Percentiles rank a stretch among this genome's conserved stretches.
Conservation (phyloP, 2,329 filamentous ascomycete species). For the Botrytis paeoniae region DNA sequence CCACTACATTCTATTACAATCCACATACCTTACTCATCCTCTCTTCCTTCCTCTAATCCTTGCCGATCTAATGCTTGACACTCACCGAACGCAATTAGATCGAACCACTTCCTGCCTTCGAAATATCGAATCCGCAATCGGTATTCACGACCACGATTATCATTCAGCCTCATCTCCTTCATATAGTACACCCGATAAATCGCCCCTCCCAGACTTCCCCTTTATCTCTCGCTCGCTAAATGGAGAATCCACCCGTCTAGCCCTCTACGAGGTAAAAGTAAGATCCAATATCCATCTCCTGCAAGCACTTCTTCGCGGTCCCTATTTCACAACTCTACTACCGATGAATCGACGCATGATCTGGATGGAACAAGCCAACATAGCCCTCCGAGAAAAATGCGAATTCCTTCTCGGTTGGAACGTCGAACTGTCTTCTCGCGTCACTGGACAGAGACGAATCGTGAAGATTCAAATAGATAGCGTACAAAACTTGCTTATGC, state of each 20-base stretch:
- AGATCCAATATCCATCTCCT: conserved; percentile 5
- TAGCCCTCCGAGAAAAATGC: conserved; percentile 3
- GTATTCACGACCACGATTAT: conserved; percentile 1
- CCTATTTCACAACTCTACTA: not conserved
- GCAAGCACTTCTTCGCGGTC: not conserved
- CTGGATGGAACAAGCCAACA: conserved; percentile 5
- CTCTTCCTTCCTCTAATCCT: conserved; percentile 6
- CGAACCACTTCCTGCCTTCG: not conserved
- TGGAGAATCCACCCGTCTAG: conserved; percentile 2
- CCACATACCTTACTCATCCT: conserved; percentile 5
- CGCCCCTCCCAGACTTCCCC: not conserved
- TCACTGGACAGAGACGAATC: conserved; percentile 7
- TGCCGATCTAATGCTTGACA: conserved; percentile 3
- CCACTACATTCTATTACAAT: not conserved
- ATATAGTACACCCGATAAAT: not conserved
- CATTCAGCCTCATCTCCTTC: not conserved
- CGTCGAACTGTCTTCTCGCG: not conserved
- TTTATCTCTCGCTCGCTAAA: conserved; percentile 2
- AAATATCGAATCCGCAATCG: conserved; percentile 4
- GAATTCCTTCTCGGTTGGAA: conserved; percentile 9
- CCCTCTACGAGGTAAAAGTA: conserved; percentile 6
- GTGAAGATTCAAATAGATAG: not conserved
- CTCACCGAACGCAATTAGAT: conserved; percentile 4
- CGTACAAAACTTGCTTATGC: not conserved
- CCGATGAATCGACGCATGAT: not conserved